A percentile compares a stretch with the other conserved stretches of the same genome.
These are phyloP conservation scores for slime mould (Dictyostelium discoideum) DNA, from an alignment of 78 protist species.

Conservation along the genomic window DNA sequence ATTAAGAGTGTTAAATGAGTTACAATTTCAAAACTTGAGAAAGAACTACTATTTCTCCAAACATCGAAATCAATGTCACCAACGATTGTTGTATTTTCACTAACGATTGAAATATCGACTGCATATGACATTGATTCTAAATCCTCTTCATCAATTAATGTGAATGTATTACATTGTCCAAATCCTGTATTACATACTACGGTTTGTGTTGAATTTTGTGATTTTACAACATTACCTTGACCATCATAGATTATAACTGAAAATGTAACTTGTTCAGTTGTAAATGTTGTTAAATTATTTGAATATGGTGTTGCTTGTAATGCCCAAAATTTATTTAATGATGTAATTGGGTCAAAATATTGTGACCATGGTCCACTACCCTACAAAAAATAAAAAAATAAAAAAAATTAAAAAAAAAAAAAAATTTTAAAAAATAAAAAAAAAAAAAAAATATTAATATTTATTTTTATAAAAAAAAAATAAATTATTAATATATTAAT, in stretches of 20 bases:
- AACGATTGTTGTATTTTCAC: neutral
- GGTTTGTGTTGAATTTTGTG: neutral
- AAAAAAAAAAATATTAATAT: too few relatives aligned
- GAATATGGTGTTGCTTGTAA: conserved; percentile 42
- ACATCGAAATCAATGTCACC: conserved; percentile 42
- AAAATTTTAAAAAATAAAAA: too few relatives aligned
- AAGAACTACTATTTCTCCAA: conserved; percentile 45
- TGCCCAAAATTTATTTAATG: conserved; percentile 59
- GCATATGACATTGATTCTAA: neutral
- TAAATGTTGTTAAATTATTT: conserved; percentile 8
- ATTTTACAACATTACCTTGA: neutral
- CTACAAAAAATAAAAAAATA: neutral
- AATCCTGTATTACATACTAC: conserved; percentile 26
- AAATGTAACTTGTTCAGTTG: neutral
- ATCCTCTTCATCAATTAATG: conserved; percentile 30
- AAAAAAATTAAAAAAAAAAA: too few relatives aligned
- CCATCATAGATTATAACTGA: neutral
- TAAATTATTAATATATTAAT: too few relatives aligned
- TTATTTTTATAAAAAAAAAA: neutral
- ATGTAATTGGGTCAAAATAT: neutral
- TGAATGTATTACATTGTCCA: conserved; percentile 19
- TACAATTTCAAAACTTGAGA: conserved; percentile 56
- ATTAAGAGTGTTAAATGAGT: conserved; percentile 40
- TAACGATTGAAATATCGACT: neutral
- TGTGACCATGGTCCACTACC: neutral